Evolutionary conservation across 306 rosid species (phyloP).

Genomic region (Prunus davidiana): DNA sequence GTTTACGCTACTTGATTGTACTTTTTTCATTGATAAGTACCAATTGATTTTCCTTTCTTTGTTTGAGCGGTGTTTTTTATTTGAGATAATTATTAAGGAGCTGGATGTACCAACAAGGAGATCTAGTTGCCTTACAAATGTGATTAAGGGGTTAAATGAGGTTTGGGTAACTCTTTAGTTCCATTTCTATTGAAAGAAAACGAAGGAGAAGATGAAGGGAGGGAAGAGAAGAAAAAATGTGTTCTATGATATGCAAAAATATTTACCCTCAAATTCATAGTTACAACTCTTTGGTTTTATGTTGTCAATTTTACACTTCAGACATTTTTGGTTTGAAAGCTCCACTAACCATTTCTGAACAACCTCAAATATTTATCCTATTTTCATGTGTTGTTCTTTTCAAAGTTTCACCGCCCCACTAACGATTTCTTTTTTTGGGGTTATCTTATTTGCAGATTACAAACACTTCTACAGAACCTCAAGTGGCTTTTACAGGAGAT

Average conservation of each 20-base stretch:
- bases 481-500: slow-evolving; percentile 94
- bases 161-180: background rate
- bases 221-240: background rate
- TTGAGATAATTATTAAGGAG: no score
- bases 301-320: background rate
- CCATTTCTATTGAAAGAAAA: background rate
- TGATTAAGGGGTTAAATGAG: background rate
- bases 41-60: background rate
- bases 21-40: background rate
- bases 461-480: slow-evolving; percentile 67
- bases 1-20: background rate
- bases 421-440: background rate
- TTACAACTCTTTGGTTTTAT: background rate
- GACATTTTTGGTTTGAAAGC: background rate
- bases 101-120: background rate
- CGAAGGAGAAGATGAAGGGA: background rate
- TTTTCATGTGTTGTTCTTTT: background rate
- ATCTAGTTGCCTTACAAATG: background rate
- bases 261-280: background rate
- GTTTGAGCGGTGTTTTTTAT: no score
- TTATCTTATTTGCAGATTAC: slow-evolving; percentile 60
- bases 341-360: background rate
- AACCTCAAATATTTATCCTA: background rate
- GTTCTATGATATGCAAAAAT: background rate
- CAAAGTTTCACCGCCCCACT: background rate